Conservation (phyloP, 2,329 filamentous ascomycete species). For the Ophiostoma perfectum region DNA sequence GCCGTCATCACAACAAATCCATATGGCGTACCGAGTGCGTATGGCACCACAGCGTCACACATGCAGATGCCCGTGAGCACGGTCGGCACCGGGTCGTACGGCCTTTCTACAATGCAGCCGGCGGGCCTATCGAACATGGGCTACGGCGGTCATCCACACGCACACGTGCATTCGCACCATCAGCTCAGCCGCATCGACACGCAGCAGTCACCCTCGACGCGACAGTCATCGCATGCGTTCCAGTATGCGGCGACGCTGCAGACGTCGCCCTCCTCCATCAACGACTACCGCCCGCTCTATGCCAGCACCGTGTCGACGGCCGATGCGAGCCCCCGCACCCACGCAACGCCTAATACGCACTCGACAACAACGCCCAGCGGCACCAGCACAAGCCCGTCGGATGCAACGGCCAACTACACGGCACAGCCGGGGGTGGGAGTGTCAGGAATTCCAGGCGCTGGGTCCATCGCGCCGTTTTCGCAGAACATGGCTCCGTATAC, state of each 20-base stretch:
- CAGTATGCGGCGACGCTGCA: conserved; percentile 21
- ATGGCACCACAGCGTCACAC: neutral
- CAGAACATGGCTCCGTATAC: conserved; percentile 17
- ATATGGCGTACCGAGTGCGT: neutral
- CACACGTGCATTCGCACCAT: conserved; percentile 5
- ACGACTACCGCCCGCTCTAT: conserved; percentile 24
- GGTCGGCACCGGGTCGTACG: conserved; percentile 23
- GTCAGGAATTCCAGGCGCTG: neutral
- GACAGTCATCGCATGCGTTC: conserved; percentile 24
- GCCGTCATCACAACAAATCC: neutral
- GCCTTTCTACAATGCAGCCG: conserved; percentile 18
- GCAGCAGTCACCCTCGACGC: conserved; percentile 23
- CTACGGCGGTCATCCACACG: conserved; percentile 10
- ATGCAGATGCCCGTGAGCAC: conserved; percentile 21
- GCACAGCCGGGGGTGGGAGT: conserved; percentile 19
- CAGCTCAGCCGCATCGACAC: conserved; percentile 24
- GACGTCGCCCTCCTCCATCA: conserved; percentile 22
- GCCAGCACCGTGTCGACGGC: conserved; percentile 19
- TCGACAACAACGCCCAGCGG: conserved; percentile 21
- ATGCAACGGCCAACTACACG: conserved; percentile 23
- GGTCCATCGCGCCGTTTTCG: neutral
- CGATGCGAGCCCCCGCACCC: conserved; percentile 24
- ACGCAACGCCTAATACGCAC: conserved; percentile 25
- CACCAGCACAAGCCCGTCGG: conserved; percentile 23
- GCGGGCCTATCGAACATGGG: neutral